Base-by-base conservation (phyloP, 352 stramenopile genomes). In the Phytophthora megakarya region DNA sequence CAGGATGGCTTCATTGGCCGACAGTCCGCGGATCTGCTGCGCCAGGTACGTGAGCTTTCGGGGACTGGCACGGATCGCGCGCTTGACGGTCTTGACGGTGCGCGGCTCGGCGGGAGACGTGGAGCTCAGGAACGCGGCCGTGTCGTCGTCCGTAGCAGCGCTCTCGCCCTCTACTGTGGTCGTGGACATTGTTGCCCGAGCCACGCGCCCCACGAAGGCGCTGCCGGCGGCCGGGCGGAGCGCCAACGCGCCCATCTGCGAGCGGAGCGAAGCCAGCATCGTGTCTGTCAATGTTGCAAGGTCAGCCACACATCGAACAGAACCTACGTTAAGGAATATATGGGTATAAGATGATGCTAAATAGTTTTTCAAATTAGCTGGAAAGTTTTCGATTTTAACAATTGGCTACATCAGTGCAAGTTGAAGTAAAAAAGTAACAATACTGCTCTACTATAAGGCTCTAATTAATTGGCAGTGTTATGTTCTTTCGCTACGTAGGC, bases 41-140 rank as follows among this genome's bases (percentile, higher is more conserved):
- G 86, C 86, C 49, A 95, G 53, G 56, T 92, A 89, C 64, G 82
- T 80, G 42, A 95, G 61, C 71, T 95, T 95, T 67, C 84, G 84
- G 11, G 84, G 86, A 30, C 86, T 95, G 37, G 73, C 81, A 54
- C 86, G 86, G 47, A 95, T 90, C 52, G 87, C 76, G 55, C 88
- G 81, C 71, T 93, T 95, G 61, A 92, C 84, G 3, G 86, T 95
- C 65, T 88, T 89, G 25, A 94, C 81, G 13, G 58, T 73, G 48
- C 86, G 86, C 15, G 65, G 46, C 32, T 90, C 81, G 5, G 61
- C 47, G 9, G 83, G 70, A 22, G 83, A 76, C 44, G 81, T 88
- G 21, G 81, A 78, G 51, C 73, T 81, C 42, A 92, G 70, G 61
- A 92, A 90, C 42, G 72, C 81, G 11, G 71, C 73, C 1, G 77